Percentiles rank a stretch among this genome's conserved stretches.
Evolutionary conservation across 2,329 filamentous ascomycete genomes (phyloP).

Genomic region (Biscogniauxia marginata): DNA sequence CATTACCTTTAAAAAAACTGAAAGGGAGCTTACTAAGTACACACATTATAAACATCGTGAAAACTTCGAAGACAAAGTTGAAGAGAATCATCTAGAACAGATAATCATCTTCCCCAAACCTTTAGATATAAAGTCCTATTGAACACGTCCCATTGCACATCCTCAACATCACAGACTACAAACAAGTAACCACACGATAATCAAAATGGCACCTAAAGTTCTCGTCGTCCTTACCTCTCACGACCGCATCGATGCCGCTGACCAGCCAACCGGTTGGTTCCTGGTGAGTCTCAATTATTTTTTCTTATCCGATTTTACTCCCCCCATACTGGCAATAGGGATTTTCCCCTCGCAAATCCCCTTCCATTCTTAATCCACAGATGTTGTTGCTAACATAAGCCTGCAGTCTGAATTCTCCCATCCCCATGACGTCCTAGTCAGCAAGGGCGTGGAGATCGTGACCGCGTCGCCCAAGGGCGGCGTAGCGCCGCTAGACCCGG

Average conservation of each 20-base stretch:
- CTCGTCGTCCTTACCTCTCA: constrained; percentile 71
- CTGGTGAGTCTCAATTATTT: constrained; percentile 45
- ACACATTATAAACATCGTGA: not conserved
- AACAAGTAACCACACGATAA: not conserved
- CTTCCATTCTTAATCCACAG: no score
- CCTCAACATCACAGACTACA: not conserved
- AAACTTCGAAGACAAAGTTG: not conserved
- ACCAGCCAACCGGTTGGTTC: constrained; percentile 67
- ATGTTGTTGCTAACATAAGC: constrained; percentile 35
- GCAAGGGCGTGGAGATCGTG: constrained; percentile 51
- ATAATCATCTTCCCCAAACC: no score
- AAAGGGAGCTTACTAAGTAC: not conserved
- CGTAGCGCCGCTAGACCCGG: constrained; percentile 58
- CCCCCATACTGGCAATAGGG: no score
- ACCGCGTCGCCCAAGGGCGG: constrained; percentile 64
- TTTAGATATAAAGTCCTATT: not conserved
- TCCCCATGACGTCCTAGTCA: constrained; percentile 56
- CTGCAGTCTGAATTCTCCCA: constrained; percentile 58
- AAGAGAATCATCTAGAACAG: not conserved
- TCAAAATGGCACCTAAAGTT: constrained; percentile 55
- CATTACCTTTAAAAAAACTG: not conserved
- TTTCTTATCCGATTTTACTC: not conserved
- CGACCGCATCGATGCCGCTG: constrained; percentile 46
- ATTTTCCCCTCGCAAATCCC: no score
- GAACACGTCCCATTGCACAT: not conserved